phyloP scores from a whole-genome alignment of 139 green algal genomes.

The Chlorella vulgaris region DNA sequence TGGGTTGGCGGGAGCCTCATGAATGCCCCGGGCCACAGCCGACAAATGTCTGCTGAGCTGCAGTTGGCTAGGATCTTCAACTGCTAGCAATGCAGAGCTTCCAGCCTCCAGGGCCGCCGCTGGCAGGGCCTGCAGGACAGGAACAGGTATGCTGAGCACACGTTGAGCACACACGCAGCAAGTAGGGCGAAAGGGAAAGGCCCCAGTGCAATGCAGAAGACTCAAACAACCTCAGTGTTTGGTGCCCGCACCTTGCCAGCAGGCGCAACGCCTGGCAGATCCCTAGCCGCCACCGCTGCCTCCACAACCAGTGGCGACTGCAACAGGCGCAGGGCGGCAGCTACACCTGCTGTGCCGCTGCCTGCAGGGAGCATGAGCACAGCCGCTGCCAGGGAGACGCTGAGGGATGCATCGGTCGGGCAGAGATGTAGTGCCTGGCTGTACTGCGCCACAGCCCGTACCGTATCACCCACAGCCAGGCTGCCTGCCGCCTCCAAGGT shows the following conservation, averaged over 20 bases:
- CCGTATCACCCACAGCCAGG: slow-evolving; percentile 12
- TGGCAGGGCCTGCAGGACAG: slow-evolving; percentile 17
- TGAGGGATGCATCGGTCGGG: slow-evolving; percentile 20
- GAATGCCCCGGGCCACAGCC: neutral
- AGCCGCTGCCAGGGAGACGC: slow-evolving; percentile 13
- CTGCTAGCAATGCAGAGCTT: neutral
- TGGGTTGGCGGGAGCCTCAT: slow-evolving; percentile 3
- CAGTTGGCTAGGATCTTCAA: neutral
- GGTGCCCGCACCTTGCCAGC: neutral
- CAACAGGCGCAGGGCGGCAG: slow-evolving; percentile 15
- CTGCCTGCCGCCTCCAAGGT: slow-evolving; percentile 23
- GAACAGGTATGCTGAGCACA: too few species aligned
- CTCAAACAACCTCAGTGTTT: too few species aligned
- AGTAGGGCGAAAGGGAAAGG: too few species aligned
- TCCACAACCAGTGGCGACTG: neutral
- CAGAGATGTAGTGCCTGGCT: slow-evolving; percentile 39
- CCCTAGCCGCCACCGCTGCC: neutral
- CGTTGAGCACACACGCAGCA: too few species aligned
- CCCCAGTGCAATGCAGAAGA: neutral
- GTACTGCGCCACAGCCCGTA: neutral
- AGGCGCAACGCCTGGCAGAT: neutral
- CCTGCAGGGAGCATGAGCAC: neutral
- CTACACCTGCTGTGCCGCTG: neutral
- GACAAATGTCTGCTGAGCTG: slow-evolving; percentile 7
- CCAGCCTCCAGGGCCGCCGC: slow-evolving; percentile 1